Conservation (phyloP, 2,329 filamentous ascomycete species). For the Cryoendolithus antarcticus region DNA sequence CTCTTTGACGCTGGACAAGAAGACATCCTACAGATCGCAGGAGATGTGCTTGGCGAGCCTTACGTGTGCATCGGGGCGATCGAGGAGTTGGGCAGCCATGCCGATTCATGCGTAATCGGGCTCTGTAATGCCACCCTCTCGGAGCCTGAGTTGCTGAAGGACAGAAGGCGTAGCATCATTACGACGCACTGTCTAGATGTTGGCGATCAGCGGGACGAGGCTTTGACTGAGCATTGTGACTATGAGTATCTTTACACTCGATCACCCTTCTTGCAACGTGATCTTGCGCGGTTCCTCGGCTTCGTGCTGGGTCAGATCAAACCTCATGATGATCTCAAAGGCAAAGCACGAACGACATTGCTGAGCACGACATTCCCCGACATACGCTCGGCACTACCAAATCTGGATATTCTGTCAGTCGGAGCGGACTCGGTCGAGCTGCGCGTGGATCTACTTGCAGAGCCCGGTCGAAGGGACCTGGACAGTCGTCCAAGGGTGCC, state of each 20-base stretch:
- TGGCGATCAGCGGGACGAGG: slow-evolving; percentile 44
- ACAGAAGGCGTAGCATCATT: slow-evolving; percentile 51
- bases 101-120: slow-evolving; percentile 56
- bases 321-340: slow-evolving; percentile 64
- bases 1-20: slow-evolving; percentile 62
- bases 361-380: slow-evolving; percentile 85
- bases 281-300: slow-evolving; percentile 66
- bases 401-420: slow-evolving; percentile 76
- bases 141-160: slow-evolving; percentile 45
- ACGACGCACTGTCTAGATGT: slow-evolving; percentile 65
- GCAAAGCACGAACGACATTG: slow-evolving; percentile 68
- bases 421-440: slow-evolving; percentile 78
- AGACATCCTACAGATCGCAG: slow-evolving; percentile 60
- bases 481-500: slow-evolving; percentile 37
- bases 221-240: slow-evolving; percentile 56
- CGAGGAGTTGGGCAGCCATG: slow-evolving; percentile 39
- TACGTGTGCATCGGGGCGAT: slow-evolving; percentile 48
- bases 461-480: slow-evolving; percentile 33
- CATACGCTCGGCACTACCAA: slow-evolving; percentile 68
- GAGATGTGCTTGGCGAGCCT: slow-evolving; percentile 66
- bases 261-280: slow-evolving; percentile 57
- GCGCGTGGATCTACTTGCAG: slow-evolving; percentile 67
- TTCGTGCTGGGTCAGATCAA: slow-evolving; percentile 69
- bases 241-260: slow-evolving; percentile 80
- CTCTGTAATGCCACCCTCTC: slow-evolving; percentile 47